phyloP scores from a whole-genome alignment of 176 grass and related monocot species.

The Juncus effusus region DNA sequence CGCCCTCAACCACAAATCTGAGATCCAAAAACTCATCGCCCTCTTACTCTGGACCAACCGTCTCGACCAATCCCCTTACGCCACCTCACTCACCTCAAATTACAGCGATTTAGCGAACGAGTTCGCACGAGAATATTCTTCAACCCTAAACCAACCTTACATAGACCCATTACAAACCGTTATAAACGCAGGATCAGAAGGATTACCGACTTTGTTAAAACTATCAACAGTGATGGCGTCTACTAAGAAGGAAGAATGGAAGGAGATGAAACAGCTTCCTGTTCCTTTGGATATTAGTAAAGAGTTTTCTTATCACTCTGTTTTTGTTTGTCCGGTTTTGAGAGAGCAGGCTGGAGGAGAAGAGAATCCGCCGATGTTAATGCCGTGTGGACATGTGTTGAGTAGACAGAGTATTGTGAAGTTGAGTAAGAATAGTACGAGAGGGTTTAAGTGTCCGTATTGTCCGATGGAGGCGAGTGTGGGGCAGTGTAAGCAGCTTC shows the following conservation, averaged over 20 bases:
- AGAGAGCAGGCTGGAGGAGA: constrained; percentile 59
- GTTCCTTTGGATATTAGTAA: constrained; percentile 65
- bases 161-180: constrained; percentile 50
- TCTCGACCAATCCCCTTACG: constrained; percentile 79
- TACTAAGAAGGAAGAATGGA: constrained; percentile 75
- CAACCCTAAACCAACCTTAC: constrained; percentile 57
- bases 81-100: constrained; percentile 44
- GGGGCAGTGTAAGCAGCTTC: constrained; percentile 66
- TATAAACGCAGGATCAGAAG: constrained; percentile 69
- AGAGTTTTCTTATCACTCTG: constrained; percentile 78
- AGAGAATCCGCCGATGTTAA: constrained; percentile 91
- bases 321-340: constrained; percentile 86
- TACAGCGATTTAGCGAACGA: constrained; percentile 64
- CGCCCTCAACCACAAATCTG: constrained; percentile 38
- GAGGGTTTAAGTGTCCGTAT: constrained; percentile 88
- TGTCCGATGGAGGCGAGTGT: constrained; percentile 57
- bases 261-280: constrained; percentile 84
- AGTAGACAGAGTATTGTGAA: constrained; percentile 79
- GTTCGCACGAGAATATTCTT: constrained; percentile 71
- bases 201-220: constrained; percentile 76
- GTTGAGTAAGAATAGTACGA: constrained; percentile 74
- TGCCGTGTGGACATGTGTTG: constrained; percentile 83
- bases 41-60: constrained; percentile 62
- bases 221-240: constrained; percentile 55
- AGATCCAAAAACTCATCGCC: constrained; percentile 66